Evolutionary conservation across 768 basidiomycete genomes (phyloP).

Genomic region (Rhodosporidiobolus odoratus): DNA sequence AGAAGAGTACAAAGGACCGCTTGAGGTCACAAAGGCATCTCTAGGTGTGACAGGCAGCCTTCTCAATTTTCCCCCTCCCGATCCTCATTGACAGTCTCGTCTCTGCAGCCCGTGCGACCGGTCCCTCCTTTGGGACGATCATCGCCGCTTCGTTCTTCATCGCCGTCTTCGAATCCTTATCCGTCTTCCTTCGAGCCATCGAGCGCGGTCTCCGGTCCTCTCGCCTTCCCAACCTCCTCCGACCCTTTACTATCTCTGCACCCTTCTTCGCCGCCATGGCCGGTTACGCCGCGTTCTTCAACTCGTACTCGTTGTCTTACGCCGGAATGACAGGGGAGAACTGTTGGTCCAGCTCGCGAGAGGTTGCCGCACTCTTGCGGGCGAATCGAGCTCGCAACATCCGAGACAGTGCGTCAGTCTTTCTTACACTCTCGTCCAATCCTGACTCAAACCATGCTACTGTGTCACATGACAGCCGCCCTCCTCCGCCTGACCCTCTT

Average conservation of each 20-base stretch:
- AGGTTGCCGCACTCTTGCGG: constrained; percentile 58
- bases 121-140: constrained; percentile 74
- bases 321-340: constrained; percentile 68
- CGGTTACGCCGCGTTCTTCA: constrained; percentile 53
- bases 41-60: constrained; percentile 10
- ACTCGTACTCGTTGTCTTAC: constrained; percentile 66
- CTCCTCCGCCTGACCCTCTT: constrained; percentile 62
- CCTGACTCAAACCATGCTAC: background rate
- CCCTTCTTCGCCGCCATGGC: constrained; percentile 48
- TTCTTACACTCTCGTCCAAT: background rate
- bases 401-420: constrained; percentile 21
- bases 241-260: constrained; percentile 43
- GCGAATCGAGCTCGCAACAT: constrained; percentile 53
- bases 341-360: constrained; percentile 59
- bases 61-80: too few species aligned
- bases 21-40: constrained; percentile 24
- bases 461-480: constrained; percentile 57
- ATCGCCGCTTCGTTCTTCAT: constrained; percentile 71
- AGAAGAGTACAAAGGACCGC: background rate
- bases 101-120: constrained; percentile 67
- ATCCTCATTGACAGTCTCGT: constrained; percentile 29
- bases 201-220: constrained; percentile 30
- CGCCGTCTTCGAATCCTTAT: constrained; percentile 61
- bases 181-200: constrained; percentile 47
- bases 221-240: constrained; percentile 41